These are phyloP conservation scores for Solanum bulbocastanum DNA, from an alignment of 257 asterid genomes.

Conservation along the genomic window DNA sequence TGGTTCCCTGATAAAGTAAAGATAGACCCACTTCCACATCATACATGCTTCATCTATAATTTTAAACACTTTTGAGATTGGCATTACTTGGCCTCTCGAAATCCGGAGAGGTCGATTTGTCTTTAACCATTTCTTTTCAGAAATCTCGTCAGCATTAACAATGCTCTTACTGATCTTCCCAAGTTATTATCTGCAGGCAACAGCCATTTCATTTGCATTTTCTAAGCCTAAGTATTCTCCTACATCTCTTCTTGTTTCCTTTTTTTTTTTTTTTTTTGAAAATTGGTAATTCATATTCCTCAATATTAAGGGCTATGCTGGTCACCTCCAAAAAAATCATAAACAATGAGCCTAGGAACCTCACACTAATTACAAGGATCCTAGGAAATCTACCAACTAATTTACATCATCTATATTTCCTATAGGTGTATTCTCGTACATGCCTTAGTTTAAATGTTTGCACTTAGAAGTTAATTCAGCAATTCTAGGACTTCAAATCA, in stretches of 20 bases:
- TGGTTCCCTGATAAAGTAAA: background rate
- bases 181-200: background rate
- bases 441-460: background rate
- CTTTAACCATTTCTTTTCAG: background rate
- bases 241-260: background rate
- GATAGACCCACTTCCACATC: background rate
- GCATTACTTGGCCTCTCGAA: background rate
- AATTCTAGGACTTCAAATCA: background rate
- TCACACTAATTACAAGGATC: background rate
- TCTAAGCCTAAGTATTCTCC: background rate
- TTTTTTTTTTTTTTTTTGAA: background rate
- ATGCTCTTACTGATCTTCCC: background rate
- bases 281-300: background rate
- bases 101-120: background rate
- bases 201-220: background rate
- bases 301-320: background rate
- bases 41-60: background rate
- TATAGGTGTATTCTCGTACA: background rate
- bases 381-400: background rate
- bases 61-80: background rate
- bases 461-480: background rate
- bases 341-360: background rate
- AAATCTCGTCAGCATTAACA: background rate
- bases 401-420: background rate
- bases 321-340: background rate